Evolutionary conservation across 2,329 filamentous ascomycete species (phyloP), one percentile per base, ranked within the genome.

Genomic region (Nothomitra cinnamomea): DNA sequence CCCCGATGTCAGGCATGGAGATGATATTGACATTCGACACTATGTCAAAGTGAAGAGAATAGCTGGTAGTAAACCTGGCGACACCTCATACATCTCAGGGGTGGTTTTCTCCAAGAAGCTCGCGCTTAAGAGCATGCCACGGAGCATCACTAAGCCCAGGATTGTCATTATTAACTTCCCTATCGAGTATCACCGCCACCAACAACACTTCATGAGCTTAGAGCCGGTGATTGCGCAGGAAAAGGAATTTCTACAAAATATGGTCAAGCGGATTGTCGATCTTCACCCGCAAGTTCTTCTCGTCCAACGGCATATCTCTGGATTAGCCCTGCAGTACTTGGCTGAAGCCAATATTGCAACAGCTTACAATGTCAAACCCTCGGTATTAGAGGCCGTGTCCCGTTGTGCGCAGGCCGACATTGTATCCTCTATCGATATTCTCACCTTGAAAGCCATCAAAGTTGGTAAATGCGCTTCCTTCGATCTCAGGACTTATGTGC

Each of bases 1-100:
- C 57, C 92, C 92, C 1, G 86, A 96, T 65, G 86, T 95, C 45
- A 83, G 88, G 54, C 78, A 80, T 54, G 89, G 88, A 25, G 92
- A 98, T 65, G 86, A 92, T 63, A 96, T 98, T 75, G 92, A 98
- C 64, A 92, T 98, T 56, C 79, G 92, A 2, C 89, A 96, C 64
- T 98, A 95, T 63, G 87, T 98, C 57, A 98, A 98, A 65, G 70
- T 98, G 28, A 98, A 98, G 65, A 94, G 94, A 64, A 92, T 98
- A 12, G 86, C 89, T 0, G 90, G 92, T 15, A 90, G 89, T 15
- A 83, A 78, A 58, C 89, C 90, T 17, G 82, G 86, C 22, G 90
- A 98, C 66, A 96, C 90, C 5, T 82, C 83, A n/a, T 98, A 98
- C 65, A 84, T 96, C 15, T 95, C 92, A 8, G 94, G 92, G 0